Conservation (phyloP, 306 rosid genomes). For the Vigna radiata region DNA sequence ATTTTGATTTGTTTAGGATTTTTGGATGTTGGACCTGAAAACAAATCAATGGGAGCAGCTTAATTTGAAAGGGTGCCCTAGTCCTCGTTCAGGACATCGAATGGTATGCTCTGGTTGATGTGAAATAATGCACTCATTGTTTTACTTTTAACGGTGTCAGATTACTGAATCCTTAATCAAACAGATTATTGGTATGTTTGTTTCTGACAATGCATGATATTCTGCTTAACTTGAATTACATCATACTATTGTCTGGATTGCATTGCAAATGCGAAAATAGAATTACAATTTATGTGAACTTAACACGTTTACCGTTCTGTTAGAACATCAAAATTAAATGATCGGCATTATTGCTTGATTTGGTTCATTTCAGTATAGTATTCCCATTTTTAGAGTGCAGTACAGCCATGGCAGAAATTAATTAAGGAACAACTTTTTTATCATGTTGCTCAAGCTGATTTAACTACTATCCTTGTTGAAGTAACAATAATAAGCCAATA, state of each 20-base stretch:
- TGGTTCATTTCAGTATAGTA: slow-evolving; percentile 25
- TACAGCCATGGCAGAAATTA: slow-evolving; percentile 23
- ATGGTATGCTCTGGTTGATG: slow-evolving; percentile 68
- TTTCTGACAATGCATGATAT: slow-evolving; percentile 20
- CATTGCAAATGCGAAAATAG: slow-evolving; percentile 30
- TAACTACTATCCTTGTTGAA: neutral
- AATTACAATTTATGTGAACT: slow-evolving; percentile 4
- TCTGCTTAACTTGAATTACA: neutral
- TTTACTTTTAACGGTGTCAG: slow-evolving; percentile 17
- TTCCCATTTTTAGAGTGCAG: neutral
- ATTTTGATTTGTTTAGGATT: slow-evolving; percentile 65
- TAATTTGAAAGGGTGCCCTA: slow-evolving; percentile 89
- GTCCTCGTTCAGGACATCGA: slow-evolving; percentile 98
- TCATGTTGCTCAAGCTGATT: slow-evolving; percentile 12
- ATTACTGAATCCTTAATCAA: slow-evolving; percentile 22
- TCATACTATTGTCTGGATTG: slow-evolving; percentile 10
- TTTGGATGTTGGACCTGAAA: slow-evolving; percentile 94
- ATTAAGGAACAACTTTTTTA: neutral
- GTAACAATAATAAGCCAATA: neutral
- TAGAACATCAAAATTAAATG: slow-evolving; percentile 13
- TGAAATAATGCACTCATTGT: slow-evolving; percentile 7
- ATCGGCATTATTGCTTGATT: slow-evolving; percentile 15
- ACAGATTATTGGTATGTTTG: slow-evolving; percentile 12
- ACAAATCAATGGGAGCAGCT: slow-evolving; percentile 98
- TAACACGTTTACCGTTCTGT: neutral